Evolutionary conservation across 768 basidiomycete species (phyloP).

Genomic region (Pleurotus cornucopiae): DNA sequence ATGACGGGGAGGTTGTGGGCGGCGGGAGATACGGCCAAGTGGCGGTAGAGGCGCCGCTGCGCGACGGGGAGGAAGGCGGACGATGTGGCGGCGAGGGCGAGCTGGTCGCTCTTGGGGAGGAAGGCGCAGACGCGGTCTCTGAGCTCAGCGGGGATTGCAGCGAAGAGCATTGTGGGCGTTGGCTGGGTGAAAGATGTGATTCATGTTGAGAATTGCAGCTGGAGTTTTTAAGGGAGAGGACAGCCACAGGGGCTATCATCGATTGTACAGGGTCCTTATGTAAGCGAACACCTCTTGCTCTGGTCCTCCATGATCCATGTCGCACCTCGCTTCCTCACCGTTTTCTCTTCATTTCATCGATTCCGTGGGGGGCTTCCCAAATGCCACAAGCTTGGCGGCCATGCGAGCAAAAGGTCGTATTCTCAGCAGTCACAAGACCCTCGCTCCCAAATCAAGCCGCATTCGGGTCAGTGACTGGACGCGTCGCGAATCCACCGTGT

Average conservation of each 20-base stretch:
- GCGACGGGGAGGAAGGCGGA: slow-evolving; percentile 43
- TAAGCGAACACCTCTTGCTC: slow-evolving; percentile 8
- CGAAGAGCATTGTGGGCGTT: slow-evolving; percentile 36
- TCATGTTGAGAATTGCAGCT: neutral
- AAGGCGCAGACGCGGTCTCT: slow-evolving; percentile 44
- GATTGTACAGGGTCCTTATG: slow-evolving; percentile 14
- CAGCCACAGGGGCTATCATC: slow-evolving; percentile 13
- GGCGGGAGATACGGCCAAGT: slow-evolving; percentile 41
- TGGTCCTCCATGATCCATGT: slow-evolving; percentile 8
- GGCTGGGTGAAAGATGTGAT: slow-evolving; percentile 2
- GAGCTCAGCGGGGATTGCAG: slow-evolving; percentile 57
- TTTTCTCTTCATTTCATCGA: slow-evolving; percentile 16
- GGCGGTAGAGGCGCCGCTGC: slow-evolving; percentile 60
- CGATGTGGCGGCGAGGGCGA: slow-evolving; percentile 41
- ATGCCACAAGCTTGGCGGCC: neutral
- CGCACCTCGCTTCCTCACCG: slow-evolving; percentile 11
- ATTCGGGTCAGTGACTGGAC: slow-evolving; percentile 12
- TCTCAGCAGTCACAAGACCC: slow-evolving; percentile 4
- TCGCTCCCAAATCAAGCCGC: slow-evolving; percentile 10
- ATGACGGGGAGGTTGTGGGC: slow-evolving; percentile 46
- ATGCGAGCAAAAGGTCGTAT: neutral
- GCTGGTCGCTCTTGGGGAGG: slow-evolving; percentile 34
- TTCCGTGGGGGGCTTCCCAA: neutral
- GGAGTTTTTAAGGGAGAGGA: slow-evolving; percentile 11
- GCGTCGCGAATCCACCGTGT: slow-evolving; percentile 7